Evolutionary conservation across 331 rosid genomes (phyloP).

Genomic region (Malus hybrid): DNA sequence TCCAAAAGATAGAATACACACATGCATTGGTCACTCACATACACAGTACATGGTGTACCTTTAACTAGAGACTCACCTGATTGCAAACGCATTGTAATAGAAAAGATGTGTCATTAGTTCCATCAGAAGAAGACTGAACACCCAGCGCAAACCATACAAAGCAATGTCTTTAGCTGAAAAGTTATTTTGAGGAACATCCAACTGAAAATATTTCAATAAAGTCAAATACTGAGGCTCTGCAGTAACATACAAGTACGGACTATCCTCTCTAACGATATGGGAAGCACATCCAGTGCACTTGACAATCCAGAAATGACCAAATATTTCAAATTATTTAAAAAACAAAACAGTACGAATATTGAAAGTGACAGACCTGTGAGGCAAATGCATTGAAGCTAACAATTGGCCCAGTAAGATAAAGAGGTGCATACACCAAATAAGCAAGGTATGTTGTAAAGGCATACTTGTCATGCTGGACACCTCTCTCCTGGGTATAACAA

Average conservation of each 20-base stretch:
- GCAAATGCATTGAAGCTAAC: slow-evolving; percentile 94
- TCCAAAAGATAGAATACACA: background rate
- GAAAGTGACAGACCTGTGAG: slow-evolving; percentile 62
- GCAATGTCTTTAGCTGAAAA: slow-evolving; percentile 38
- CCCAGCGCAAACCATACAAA: slow-evolving; percentile 72
- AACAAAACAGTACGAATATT: slow-evolving; percentile 5
- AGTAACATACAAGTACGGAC: background rate
- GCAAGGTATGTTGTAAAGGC: slow-evolving; percentile 54
- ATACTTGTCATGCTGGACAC: slow-evolving; percentile 49
- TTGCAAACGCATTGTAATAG: slow-evolving; percentile 84
- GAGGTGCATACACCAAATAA: slow-evolving; percentile 86
- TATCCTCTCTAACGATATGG: background rate
- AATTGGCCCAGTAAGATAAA: slow-evolving; percentile 90
- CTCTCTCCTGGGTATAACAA: slow-evolving; percentile 58
- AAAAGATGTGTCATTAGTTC: slow-evolving; percentile 79
- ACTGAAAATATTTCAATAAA: slow-evolving; percentile 41
- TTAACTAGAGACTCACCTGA: slow-evolving; percentile 49
- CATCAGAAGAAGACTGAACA: slow-evolving; percentile 62
- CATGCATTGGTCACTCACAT: background rate
- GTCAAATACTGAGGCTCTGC: background rate
- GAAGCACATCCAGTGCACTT: background rate
- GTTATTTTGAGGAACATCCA: slow-evolving; percentile 61
- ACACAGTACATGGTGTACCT: background rate
- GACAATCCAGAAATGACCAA: background rate
- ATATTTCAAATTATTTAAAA: background rate